Conservation (phyloP, 805 yeast genomes). For the Kluyveromyces siamensis region DNA sequence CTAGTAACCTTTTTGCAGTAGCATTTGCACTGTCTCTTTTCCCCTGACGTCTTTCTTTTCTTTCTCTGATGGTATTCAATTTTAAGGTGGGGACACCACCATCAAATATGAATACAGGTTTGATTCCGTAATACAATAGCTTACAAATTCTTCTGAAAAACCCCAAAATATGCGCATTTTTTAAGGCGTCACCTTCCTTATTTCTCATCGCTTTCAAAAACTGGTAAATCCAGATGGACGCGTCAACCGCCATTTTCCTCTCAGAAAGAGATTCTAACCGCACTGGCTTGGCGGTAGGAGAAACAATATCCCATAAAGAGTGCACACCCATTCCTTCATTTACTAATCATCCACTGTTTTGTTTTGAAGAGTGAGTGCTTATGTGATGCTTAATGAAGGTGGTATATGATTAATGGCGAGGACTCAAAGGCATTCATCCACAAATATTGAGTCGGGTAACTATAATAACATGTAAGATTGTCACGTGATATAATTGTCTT, state of each 20-base stretch:
- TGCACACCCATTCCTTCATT: constrained; percentile 76
- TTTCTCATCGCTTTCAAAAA: constrained; percentile 92
- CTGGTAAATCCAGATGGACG: constrained; percentile 97
- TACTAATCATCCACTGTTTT: not conserved
- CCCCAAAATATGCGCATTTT: constrained; percentile 87
- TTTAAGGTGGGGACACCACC: constrained; percentile 90
- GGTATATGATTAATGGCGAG: no score
- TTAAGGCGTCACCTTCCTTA: constrained; percentile 64
- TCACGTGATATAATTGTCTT: no score
- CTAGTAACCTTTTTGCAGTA: constrained; percentile 74
- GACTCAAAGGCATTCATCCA: no score
- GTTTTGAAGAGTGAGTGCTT: no score
- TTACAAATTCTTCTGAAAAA: constrained; percentile 92
- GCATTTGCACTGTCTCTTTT: constrained; percentile 57
- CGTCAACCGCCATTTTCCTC: constrained; percentile 85
- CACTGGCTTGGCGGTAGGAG: constrained; percentile 86
- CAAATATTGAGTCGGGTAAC: no score
- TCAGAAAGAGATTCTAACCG: constrained; percentile 75
- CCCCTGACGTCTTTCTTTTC: constrained; percentile 69
- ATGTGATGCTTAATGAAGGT: no score
- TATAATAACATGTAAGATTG: no score
- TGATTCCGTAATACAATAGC: constrained; percentile 73
- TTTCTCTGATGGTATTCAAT: constrained; percentile 60
- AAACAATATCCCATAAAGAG: constrained; percentile 85
- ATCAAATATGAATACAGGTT: constrained; percentile 88